Evolutionary conservation across 2,329 filamentous ascomycete species (phyloP), one percentile per base, ranked within the genome.

Genomic region (Thyridium curvatum): DNA sequence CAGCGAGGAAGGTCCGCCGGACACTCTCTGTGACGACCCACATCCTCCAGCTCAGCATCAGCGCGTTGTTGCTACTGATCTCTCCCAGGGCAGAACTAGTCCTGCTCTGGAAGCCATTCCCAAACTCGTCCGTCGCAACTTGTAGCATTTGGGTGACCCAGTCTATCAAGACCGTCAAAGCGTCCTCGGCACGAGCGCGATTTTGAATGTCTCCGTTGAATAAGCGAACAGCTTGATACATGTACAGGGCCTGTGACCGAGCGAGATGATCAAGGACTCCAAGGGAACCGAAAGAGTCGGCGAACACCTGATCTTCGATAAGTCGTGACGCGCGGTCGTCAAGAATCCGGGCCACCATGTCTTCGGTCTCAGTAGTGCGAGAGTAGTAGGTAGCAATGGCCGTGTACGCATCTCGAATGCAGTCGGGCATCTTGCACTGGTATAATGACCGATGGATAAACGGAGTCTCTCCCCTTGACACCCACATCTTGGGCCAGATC

Each of bases 191-290:
- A 4, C 61, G 50, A 28, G 59, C 53, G 2, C 64, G 59, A 5
- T 61, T 53, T 13, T 57, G 49, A n/a, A 73, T 63, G 46, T 72
- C 65, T 12, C 66, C 67, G 47, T 74, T 71, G 40, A 72, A 74
- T 26, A 77, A 53, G 12, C 65, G 55, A 40, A 76, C 69, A 28
- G 66, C 64, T 36, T 71, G 63, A 48, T 74, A 75, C 1, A 72
- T 53, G 3, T 74, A 42, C 2, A 77, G 59, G 2, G 72, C 63
- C 10, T 76, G 70, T 0, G 64, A 61, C 29, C 66, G 61, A 0
- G 68, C 65, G 5, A 74, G 54, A 37, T 55, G 55, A 17, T 46
- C 42, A 3, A 47, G 33, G 4, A 47, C 43, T 32, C 43, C 44
- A 12, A 48, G 39, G 7, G 12, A 28, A 12, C 29, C 9, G 21